These are phyloP conservation scores for Nidula niveotomentosa DNA, from an alignment of 1,284 basidiomycete genomes.

Conservation along the genomic window DNA sequence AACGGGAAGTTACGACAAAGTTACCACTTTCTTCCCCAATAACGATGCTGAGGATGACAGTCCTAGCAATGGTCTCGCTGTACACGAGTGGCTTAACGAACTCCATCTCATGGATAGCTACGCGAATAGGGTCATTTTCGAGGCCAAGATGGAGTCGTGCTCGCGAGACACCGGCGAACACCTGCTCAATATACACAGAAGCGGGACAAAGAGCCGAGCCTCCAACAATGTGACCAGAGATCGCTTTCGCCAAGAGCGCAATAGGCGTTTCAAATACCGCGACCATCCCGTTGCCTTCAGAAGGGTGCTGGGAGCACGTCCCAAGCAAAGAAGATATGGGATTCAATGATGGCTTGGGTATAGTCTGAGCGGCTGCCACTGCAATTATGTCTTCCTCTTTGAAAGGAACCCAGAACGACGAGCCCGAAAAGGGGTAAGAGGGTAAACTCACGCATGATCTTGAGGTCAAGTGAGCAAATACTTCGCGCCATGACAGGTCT, in stretches of 20 bases:
- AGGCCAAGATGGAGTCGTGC: conserved; percentile 28
- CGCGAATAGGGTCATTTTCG: conserved; percentile 26
- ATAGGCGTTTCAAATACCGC: conserved; percentile 58
- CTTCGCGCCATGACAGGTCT: conserved; percentile 50
- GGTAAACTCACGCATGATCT: conserved; percentile 50
- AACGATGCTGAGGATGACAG: conserved; percentile 40
- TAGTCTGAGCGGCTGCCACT: not conserved
- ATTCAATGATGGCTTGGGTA: not conserved
- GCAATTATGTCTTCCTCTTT: conserved; percentile 21
- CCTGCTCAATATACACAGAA: conserved; percentile 64
- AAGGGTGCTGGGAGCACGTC: conserved; percentile 44
- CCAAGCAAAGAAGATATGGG: conserved; percentile 31
- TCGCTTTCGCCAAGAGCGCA: conserved; percentile 37
- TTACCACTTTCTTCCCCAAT: conserved; percentile 35
- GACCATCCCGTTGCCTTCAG: conserved; percentile 32
- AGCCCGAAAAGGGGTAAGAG: conserved; percentile 57
- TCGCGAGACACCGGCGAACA: conserved; percentile 40
- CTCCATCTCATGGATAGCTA: conserved; percentile 40
- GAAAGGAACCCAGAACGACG: conserved; percentile 58
- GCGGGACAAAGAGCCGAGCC: conserved; percentile 64
- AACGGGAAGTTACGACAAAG: conserved; percentile 45
- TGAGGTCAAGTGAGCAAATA: conserved; percentile 46
- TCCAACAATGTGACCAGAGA: conserved; percentile 60
- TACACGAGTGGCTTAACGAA: conserved; percentile 61
- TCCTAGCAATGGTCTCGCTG: conserved; percentile 24